Evolutionary conservation across 495 filamentous ascomycete genomes (phyloP).

Genomic region (Haplographium delicatum): DNA sequence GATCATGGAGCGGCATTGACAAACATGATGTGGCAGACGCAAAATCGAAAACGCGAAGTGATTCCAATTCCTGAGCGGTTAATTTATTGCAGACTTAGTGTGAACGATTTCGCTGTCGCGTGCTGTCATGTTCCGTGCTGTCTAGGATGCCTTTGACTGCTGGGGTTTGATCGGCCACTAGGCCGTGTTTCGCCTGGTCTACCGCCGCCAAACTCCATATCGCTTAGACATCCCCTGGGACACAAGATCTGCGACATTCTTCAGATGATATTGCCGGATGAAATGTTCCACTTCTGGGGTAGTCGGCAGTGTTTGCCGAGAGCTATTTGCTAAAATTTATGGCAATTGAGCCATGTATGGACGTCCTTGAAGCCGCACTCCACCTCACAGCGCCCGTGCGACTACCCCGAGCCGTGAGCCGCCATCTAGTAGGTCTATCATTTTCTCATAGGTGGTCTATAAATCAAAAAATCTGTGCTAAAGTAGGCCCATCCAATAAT

Average conservation of each 20-base stretch:
- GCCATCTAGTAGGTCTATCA: too few relatives aligned
- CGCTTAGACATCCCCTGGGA: too few relatives aligned
- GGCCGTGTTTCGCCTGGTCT: constrained; percentile 1
- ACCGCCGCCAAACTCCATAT: neutral
- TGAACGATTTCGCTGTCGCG: neutral
- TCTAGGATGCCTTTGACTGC: neutral
- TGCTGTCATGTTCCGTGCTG: neutral
- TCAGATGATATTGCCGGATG: neutral
- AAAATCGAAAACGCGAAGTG: neutral
- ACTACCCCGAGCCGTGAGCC: too few relatives aligned
- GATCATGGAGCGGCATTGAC: constrained; percentile 1
- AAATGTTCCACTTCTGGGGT: neutral
- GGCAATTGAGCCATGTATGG: too few relatives aligned
- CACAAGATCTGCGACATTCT: neutral
- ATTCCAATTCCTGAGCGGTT: constrained; percentile 1
- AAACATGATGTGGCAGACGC: neutral
- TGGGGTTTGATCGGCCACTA: constrained; percentile 7
- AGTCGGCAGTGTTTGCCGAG: too few relatives aligned
- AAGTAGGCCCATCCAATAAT: too few relatives aligned
- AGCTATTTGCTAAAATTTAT: too few relatives aligned
- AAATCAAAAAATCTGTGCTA: too few relatives aligned
- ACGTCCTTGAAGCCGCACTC: too few relatives aligned
- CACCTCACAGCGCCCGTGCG: too few relatives aligned
- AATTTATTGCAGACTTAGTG: neutral
- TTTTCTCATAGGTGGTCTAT: too few relatives aligned